phyloP scores from a whole-genome alignment of 2,329 filamentous ascomycete species.

The Aspergillus sp. region DNA sequence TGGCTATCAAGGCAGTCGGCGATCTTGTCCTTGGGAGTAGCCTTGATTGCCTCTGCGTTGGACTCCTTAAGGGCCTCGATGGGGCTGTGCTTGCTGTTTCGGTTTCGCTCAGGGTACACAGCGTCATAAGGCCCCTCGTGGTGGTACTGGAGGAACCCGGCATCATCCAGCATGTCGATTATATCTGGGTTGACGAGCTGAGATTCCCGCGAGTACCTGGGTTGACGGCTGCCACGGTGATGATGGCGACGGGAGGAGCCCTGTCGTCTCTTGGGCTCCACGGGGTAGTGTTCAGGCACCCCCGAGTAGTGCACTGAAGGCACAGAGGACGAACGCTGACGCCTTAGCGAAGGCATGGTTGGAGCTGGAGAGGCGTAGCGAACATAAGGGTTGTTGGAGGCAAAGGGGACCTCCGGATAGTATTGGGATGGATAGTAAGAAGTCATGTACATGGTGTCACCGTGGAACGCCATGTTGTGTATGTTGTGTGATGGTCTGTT shows the following conservation, averaged over 20 bases:
- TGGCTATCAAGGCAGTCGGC: constrained; percentile 67
- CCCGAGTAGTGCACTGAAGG: constrained; percentile 21
- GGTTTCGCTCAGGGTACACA: constrained; percentile 69
- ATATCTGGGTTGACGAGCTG: constrained; percentile 60
- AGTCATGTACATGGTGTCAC: constrained; percentile 16
- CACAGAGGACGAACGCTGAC: constrained; percentile 16
- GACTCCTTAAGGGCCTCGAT: constrained; percentile 69
- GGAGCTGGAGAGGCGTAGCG: constrained; percentile 16
- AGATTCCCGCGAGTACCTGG: constrained; percentile 16
- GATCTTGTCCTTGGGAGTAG: constrained; percentile 75
- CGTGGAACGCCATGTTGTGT: constrained; percentile 10
- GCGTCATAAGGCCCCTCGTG: constrained; percentile 91
- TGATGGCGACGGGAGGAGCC: constrained; percentile 7
- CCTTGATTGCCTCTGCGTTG: constrained; percentile 72
- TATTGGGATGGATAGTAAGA: constrained; percentile 10
- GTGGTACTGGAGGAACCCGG: constrained; percentile 66
- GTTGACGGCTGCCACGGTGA: constrained; percentile 12
- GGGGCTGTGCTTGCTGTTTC: constrained; percentile 58
- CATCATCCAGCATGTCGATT: constrained; percentile 73
- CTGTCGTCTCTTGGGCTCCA: constrained; percentile 15
- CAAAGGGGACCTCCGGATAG: constrained; percentile 5
- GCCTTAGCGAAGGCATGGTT: constrained; percentile 6
- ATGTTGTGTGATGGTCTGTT: background rate
- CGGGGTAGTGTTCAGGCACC: constrained; percentile 19
- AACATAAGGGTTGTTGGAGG: constrained; percentile 21